Base-by-base conservation (phyloP, 495 filamentous ascomycete genomes). In the Ascodesmis nigricans region DNA sequence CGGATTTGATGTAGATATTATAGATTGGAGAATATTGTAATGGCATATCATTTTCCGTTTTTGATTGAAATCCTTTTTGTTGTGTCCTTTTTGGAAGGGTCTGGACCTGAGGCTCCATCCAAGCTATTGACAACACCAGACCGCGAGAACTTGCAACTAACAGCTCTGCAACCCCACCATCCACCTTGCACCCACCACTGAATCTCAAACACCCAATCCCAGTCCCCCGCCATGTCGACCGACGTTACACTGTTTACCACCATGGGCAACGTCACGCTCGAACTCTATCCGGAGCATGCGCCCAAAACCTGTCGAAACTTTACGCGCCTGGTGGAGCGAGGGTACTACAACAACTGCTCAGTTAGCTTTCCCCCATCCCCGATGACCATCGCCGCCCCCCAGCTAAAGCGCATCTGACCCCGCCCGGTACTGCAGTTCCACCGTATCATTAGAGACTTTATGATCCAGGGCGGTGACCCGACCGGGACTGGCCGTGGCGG, bases 401-500 rank as follows among this genome's bases (percentile, higher is more conserved):
- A 13, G 21, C 7, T 11, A 30, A 27, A 20, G 14, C 14, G 18
- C n/a, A 8, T 2, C 32, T 47, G 18, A 45, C 22, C 9, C 24
- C 2, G 10, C 3, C 4, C 8, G 14, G 19, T 10, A 13, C 11
- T 10, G 7, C 17, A 49, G 46, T 83, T 97, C 68, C 87, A 97
- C 63, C 81, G 87, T 46, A 71, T 97, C 35, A 95, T 95, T 51
- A 69, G 78, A 20, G 72, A 79, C 56, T 97, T 97, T 63, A 95
- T 95, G 87, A 68, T 90, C 39, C 87, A 97, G 60, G 78, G 75
- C 32, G 87, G 87, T 26, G 87, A 97, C 58, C 87, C 87, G 4
- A 93, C 87, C 2, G 87, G 87, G 35, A 97, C 87, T 0, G 87
- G 87, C 8, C 74, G 84, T 31, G 87, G 87, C 52, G 87, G 87